phyloP scores from a whole-genome alignment of 2,329 filamentous ascomycete species.

The Sporothrix humicola region DNA sequence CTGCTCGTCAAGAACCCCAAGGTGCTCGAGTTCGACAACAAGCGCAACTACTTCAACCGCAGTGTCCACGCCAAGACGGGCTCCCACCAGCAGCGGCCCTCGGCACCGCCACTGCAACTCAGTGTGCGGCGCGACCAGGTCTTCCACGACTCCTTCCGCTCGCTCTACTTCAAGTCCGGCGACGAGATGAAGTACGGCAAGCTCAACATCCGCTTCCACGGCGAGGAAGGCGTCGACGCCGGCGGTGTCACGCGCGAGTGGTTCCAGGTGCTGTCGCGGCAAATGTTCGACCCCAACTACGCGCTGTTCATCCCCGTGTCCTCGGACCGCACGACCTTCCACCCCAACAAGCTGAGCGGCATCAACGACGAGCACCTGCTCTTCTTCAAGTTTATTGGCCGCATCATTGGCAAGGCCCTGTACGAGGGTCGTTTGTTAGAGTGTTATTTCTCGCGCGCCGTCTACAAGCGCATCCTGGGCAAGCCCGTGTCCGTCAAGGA shows the following conservation, averaged over 20 bases:
- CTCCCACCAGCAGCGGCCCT: constrained; percentile 61
- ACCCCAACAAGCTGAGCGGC: constrained; percentile 90
- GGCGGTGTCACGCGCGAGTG: constrained; percentile 97
- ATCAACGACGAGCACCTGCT: constrained; percentile 95
- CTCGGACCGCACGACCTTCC: constrained; percentile 96
- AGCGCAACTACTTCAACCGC: constrained; percentile 97
- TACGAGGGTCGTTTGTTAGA: constrained; percentile 96
- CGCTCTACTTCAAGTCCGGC: constrained; percentile 94
- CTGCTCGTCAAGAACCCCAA: constrained; percentile 97
- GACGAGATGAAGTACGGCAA: constrained; percentile 99
- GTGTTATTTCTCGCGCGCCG: constrained; percentile 97
- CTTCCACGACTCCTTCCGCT: constrained; percentile 97
- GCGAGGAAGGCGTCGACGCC: constrained; percentile 96
- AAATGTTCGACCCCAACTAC: constrained; percentile 99
- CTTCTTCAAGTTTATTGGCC: constrained; percentile 99
- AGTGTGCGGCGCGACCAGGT: constrained; percentile 91
- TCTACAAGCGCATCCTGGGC: constrained; percentile 96
- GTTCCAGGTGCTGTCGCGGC: constrained; percentile 96
- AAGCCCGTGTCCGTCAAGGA: constrained; percentile 97
- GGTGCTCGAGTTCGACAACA: constrained; percentile 98
- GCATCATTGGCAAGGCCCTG: constrained; percentile 96
- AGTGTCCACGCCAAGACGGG: constrained; percentile 78
- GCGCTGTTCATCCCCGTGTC: constrained; percentile 96
- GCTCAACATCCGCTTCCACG: constrained; percentile 95
- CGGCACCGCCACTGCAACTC: constrained; percentile 77